Percentiles rank a stretch among this genome's conserved stretches.
Evolutionary conservation across 805 yeast species (phyloP).

Genomic region (Lachancea cidri): DNA sequence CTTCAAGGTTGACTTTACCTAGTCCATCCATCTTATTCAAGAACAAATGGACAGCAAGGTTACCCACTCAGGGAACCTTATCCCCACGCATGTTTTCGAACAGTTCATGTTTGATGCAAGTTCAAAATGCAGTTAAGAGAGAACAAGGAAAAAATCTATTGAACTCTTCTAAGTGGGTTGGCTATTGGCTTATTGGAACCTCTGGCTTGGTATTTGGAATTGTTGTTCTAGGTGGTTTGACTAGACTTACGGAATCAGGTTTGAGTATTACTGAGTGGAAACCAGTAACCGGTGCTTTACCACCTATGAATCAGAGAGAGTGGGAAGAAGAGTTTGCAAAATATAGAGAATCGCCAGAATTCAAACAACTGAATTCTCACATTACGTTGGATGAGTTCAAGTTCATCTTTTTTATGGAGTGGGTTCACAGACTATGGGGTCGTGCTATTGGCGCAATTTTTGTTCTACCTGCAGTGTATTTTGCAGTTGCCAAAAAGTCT

Average conservation of each 20-base stretch:
- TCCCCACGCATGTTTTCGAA: constrained; percentile 7
- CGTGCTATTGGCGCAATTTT: constrained; percentile 82
- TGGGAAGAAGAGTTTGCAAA: constrained; percentile 84
- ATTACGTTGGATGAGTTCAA: constrained; percentile 82
- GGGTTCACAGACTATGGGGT: constrained; percentile 94
- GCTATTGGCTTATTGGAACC: constrained; percentile 83
- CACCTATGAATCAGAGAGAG: constrained; percentile 73
- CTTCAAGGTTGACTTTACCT: not conserved
- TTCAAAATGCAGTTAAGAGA: constrained; percentile 14
- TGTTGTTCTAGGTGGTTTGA: constrained; percentile 93
- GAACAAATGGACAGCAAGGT: not conserved
- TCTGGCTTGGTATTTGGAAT: constrained; percentile 90
- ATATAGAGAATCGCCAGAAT: constrained; percentile 86
- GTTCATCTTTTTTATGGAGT: constrained; percentile 93
- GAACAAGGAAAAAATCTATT: constrained; percentile 33
- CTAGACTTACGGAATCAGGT: constrained; percentile 94
- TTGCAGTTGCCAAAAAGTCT: constrained; percentile 60
- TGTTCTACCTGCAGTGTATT: constrained; percentile 80
- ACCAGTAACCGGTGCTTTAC: constrained; percentile 93
- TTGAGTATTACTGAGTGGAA: constrained; percentile 97
- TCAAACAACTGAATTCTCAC: constrained; percentile 80
- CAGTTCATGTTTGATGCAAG: constrained; percentile 12
- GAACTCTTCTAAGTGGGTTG: constrained; percentile 56
- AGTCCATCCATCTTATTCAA: not conserved
- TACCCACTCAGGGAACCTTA: not conserved